Base-by-base conservation (phyloP, 2,329 filamentous ascomycete species). In the Venturia effusa region DNA sequence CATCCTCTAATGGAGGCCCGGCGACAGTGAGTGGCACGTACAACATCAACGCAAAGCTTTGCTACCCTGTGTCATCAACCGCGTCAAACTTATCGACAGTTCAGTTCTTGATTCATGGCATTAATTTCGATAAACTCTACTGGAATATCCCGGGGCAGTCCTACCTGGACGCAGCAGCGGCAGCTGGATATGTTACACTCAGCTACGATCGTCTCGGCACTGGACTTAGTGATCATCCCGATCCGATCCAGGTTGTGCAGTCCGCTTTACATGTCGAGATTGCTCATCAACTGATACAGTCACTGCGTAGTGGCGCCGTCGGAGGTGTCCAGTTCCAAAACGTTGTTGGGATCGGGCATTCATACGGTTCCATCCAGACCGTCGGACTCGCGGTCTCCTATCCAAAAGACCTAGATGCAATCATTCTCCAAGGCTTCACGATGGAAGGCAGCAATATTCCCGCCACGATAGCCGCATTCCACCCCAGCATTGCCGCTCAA, bases 11-110 rank as follows among this genome's bases (percentile, higher is more conserved):
- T 2, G 17, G 2, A 37, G 41, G 41, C 19, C 15, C 10, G 4
- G n/a, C 34, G 70, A 71, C 24, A 34, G 73, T 85, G 17, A 70
- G 74, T 1, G 83, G 83, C 37, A 76, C 74, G 30, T 88, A 86
- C 74, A 71, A 81, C 6, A 81, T 88, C 61, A 81, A 78, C 4
- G 80, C 83, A 0, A 84, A 83, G 15, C 86, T 86, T 75, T 89
- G 86, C 73, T 74, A 78, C 62, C 85, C 86, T 0, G 77, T 81
- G 65, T 68, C 68, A 6, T 79, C 71, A 17, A 65, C 65, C 3
- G 66, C 67, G 8, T 57, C 51, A 8, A 34, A 34, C 30, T 19
- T 4, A 6, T 78, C 13, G 71, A 76, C 61, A 55, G 69, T 69
- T 65, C 81, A 84, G 67, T 65, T 84, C 27, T 71, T 84, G 15